A percentile compares a stretch with the other conserved stretches of the same genome.
Evolutionary conservation across 257 asterid species (phyloP).

Genomic region (Echites panduratus): DNA sequence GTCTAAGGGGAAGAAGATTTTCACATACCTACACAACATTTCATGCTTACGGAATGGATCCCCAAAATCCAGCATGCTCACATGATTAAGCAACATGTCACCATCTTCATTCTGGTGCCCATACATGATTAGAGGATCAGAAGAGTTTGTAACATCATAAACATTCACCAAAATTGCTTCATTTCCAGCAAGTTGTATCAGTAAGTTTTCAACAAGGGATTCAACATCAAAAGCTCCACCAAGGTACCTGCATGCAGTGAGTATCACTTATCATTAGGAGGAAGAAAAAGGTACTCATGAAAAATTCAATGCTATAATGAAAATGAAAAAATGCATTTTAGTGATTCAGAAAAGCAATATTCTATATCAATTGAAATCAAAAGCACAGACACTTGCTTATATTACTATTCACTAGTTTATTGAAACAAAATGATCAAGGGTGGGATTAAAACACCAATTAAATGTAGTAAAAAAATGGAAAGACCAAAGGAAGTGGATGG

Average conservation of each 20-base stretch:
- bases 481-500: background rate
- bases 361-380: background rate
- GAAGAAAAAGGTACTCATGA: background rate
- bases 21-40: constrained; percentile 80
- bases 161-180: constrained; percentile 78
- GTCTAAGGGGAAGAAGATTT: background rate
- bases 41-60: constrained; percentile 85
- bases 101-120: constrained; percentile 54
- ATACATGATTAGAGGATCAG: constrained; percentile 73
- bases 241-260: constrained; percentile 49
- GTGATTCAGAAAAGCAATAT: background rate
- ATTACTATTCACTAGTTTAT: background rate
- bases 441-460: background rate
- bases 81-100: constrained; percentile 58
- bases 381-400: background rate
- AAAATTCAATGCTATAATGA: background rate
- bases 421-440: background rate
- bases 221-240: constrained; percentile 96
- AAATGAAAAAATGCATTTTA: background rate
- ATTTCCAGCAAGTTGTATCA: constrained; percentile 85
- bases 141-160: constrained; percentile 68
- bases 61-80: constrained; percentile 76
- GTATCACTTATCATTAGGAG: background rate
- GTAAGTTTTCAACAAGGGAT: constrained; percentile 82
- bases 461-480: background rate